Evolutionary conservation across 495 filamentous ascomycete genomes (phyloP).

Genomic region (Trypethelium eluteriae): DNA sequence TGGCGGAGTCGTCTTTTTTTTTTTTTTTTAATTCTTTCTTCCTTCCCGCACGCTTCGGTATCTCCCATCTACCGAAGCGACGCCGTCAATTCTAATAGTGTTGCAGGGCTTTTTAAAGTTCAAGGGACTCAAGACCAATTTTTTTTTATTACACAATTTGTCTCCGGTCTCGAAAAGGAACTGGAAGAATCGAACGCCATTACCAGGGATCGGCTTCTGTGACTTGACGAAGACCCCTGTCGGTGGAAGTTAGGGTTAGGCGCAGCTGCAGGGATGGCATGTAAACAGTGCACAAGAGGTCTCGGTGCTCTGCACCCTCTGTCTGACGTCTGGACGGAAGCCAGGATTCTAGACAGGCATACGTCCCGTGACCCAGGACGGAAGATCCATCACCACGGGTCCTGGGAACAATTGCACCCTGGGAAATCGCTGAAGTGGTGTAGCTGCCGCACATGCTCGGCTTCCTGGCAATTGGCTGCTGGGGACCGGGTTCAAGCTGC

Average conservation of each 20-base stretch:
- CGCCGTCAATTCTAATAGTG: neutral
- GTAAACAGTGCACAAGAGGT: neutral
- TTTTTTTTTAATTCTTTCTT: no score
- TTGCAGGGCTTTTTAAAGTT: neutral
- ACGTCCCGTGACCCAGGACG: slow-evolving; percentile 6
- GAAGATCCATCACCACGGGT: slow-evolving; percentile 8
- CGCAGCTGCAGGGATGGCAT: neutral
- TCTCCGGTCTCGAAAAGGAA: no score
- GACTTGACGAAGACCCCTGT: neutral
- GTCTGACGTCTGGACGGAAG: neutral
- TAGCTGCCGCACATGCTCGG: slow-evolving; percentile 12
- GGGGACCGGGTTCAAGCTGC: neutral
- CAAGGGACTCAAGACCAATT: no score
- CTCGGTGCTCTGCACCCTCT: neutral
- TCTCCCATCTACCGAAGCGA: neutral
- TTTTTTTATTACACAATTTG: no score
- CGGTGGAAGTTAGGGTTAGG: neutral
- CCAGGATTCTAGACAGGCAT: neutral
- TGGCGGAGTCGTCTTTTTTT: neutral
- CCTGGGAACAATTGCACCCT: neutral
- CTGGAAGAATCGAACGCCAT: neutral
- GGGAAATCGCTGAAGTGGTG: slow-evolving; percentile 3
- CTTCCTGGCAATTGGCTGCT: slow-evolving; percentile 1
- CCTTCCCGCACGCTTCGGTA: neutral
- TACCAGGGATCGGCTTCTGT: neutral